Evolutionary conservation across 192 early-diverging fungal genomes (phyloP), one percentile per base, ranked within the genome.

Genomic region (Spizellomyces sp.): DNA sequence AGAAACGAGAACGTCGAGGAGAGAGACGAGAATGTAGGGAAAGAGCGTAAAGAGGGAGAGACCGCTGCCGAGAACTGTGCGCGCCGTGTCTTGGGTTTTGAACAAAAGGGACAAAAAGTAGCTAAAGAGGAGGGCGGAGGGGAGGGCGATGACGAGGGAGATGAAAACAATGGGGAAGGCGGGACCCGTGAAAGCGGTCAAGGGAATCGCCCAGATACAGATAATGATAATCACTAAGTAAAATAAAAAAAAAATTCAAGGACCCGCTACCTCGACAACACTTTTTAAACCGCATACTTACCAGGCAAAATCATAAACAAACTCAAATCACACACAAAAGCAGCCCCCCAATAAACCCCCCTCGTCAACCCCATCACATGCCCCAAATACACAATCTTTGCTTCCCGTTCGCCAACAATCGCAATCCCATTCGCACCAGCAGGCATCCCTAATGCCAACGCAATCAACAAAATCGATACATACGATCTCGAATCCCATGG

Each of bases 321-420:
- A 15, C 41, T 58, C 64, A n/a, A 54, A 66, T 66, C 64, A 47
- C 14, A n/a, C 44, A 47, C 2, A 8, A 47, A 46, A 8, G 46
- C 41, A 15, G 48, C 48, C 12, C 21, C 41, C 64, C 64, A 66
- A 66, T 66, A 66, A 14, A 50, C 64, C 8, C 21, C n/a, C 5
- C 64, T 17, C 41, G 45, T 17, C 45, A 66, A 15, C 8, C 64
- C 64, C 64, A 66, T 66, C 19, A 66, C 64, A 47, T 66, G 54
- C 45, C 48, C 19, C 19, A 52, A 50, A 9, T 52, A 22, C 8
- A 66, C 64, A 10, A 66, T 52, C 15, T 10, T 66, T 8, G 15
- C 48, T 22, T 66, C 45, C 17, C 64, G 45, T 42, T 66, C 64
- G 0, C 44, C 45, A n/a, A 66, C 64, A 8, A 46, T 15, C 8